Evolutionary conservation across 176 grass and related monocot genomes (phyloP), one percentile per base, ranked within the genome.

Genomic region (Cymbopogon citratus): DNA sequence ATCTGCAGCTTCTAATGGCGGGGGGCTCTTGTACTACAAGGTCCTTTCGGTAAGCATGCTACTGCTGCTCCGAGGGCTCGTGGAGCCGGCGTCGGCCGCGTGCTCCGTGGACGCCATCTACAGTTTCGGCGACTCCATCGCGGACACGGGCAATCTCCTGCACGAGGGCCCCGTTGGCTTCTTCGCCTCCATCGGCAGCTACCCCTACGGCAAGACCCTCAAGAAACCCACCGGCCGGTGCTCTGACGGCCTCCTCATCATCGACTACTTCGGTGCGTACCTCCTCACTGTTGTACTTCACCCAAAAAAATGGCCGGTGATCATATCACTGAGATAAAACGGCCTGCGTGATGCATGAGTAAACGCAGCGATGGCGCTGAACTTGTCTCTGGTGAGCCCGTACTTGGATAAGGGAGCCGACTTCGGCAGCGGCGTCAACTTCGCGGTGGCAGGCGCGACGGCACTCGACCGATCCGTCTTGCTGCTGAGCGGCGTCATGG

Each of bases 161-260:
- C 85, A 24, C 0, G 79, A 89, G 66, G 92, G 95, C 9, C 27
- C 92, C 12, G 84, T 56, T 2, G 92, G 95, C 31, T 84, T 91
- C 80, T 94, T 98, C 71, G 86, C 92, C 73, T 81, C 88, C 18
- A 98, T 98, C 69, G 95, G 92, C 68, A 89, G 76, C 84, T 88
- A 84, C 76, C 95, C 95, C 2, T 94, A 94, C 84, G 95, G 92
- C 12, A 18, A 94, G 88, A 92, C 95, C 0, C 66, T 87, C 49
- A 67, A 71, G 7, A 87, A 87, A 38, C 60, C 95, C 19, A 98
- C 95, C 21, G 95, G 95, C 31, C 95, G 95, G 9, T 98, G 95
- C 86, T 98, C 95, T 66, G 95, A 98, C 14, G 95, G 95, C 61
- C 92, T 98, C 79, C 92, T 98, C 79, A 91, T 98, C 87, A 89